Conservation (phyloP, 164 flowering plant species). For the Stephania cephalantha region DNA sequence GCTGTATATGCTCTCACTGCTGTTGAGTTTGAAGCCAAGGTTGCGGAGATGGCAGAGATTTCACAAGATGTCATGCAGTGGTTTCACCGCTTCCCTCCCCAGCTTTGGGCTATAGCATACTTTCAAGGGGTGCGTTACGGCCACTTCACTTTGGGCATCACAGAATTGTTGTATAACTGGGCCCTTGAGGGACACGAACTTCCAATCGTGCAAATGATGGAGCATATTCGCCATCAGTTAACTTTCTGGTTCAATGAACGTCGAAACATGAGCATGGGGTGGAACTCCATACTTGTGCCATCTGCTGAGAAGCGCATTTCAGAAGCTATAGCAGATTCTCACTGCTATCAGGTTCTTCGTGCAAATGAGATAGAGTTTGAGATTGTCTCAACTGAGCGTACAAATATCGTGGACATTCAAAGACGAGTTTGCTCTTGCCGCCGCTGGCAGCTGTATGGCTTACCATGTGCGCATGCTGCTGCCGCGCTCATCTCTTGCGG, state of each 20-base stretch:
- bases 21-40: conserved; percentile 72
- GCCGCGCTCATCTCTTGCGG: conserved; percentile 89
- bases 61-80: conserved; percentile 71
- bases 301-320: conserved; percentile 47
- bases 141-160: conserved; percentile 72
- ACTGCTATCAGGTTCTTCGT: conserved; percentile 56
- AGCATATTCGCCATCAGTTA: conserved; percentile 44
- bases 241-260: conserved; percentile 46
- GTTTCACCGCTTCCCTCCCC: conserved; percentile 75
- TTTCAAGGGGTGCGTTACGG: conserved; percentile 95
- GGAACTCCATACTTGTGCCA: conserved; percentile 46
- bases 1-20: conserved; percentile 92
- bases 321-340: conserved; percentile 56
- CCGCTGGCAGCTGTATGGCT: conserved; percentile 89
- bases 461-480: conserved; percentile 97
- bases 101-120: conserved; percentile 90
- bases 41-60: conserved; percentile 78
- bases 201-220: conserved; percentile 60
- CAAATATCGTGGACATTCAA: conserved; percentile 54
- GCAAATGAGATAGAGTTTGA: conserved; percentile 72
- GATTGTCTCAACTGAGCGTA: conserved; percentile 82
- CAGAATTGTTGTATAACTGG: conserved; percentile 50
- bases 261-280: conserved; percentile 31
- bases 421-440: conserved; percentile 73
- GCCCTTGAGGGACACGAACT: conserved; percentile 56